Conservation (phyloP, 2,329 filamentous ascomycete species). For the Cytospora mali region DNA sequence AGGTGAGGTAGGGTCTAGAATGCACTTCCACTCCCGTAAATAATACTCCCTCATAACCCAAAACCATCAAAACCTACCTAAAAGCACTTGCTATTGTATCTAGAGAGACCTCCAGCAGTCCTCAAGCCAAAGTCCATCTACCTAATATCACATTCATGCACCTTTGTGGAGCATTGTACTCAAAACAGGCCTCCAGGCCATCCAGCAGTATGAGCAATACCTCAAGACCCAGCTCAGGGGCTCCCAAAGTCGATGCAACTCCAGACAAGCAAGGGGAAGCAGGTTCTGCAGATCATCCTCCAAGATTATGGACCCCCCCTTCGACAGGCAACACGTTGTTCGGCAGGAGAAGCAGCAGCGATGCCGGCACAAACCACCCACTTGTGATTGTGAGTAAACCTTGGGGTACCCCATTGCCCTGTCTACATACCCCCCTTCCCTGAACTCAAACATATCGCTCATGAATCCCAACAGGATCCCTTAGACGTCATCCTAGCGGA, state of each 20-base stretch:
- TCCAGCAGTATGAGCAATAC: background rate
- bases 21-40: background rate
- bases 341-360: background rate
- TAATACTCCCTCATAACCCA: background rate
- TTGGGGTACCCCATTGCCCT: background rate
- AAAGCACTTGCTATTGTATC: background rate
- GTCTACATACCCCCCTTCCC: no score
- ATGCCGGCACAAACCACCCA: background rate
- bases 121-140: background rate
- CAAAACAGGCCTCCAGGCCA: background rate
- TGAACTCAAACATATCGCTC: background rate
- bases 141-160: conserved; percentile 2
- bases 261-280: background rate
- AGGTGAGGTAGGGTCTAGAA: background rate
- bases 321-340: background rate
- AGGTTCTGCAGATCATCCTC: background rate
- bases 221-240: background rate
- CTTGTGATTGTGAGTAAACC: conserved; percentile 9
- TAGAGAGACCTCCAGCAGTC: background rate
- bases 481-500: background rate
- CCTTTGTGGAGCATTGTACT: conserved; percentile 14
- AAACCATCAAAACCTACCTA: background rate
- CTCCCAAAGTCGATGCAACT: background rate
- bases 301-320: background rate
- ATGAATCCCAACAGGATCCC: background rate